Evolutionary conservation across 2,329 filamentous ascomycete genomes (phyloP).

Genomic region (Fusarium illudens): DNA sequence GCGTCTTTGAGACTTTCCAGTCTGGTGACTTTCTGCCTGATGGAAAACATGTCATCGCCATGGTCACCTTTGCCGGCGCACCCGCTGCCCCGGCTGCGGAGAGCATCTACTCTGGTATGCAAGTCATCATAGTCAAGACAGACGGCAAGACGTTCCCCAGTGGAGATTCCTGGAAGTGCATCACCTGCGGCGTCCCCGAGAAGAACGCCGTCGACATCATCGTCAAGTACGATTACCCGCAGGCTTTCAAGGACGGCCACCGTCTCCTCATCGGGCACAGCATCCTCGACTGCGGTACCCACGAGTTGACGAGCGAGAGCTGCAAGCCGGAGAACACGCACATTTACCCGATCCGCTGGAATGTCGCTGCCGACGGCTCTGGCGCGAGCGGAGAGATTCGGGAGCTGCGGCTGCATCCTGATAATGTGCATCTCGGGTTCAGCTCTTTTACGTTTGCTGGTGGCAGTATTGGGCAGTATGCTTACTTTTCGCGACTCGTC

Average conservation of each 20-base stretch:
- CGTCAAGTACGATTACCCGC: conserved; percentile 50
- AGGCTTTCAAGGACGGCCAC: conserved; percentile 51
- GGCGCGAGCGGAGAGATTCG: conserved; percentile 48
- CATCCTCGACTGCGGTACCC: conserved; percentile 50
- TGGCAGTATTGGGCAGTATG: conserved; percentile 33
- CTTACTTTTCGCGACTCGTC: conserved; percentile 49
- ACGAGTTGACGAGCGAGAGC: conserved; percentile 41
- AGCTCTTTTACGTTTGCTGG: conserved; percentile 45
- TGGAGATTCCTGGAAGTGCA: conserved; percentile 57
- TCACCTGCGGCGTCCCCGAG: conserved; percentile 53
- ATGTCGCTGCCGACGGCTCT: conserved; percentile 36
- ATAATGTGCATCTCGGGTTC: conserved; percentile 54
- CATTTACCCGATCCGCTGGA: conserved; percentile 12
- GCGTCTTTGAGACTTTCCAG: neutral
- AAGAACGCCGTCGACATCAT: conserved; percentile 39
- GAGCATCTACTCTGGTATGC: conserved; percentile 53
- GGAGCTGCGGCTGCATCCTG: conserved; percentile 57
- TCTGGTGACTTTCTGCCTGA: conserved; percentile 50
- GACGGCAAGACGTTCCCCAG: conserved; percentile 52
- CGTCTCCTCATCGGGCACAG: conserved; percentile 46
- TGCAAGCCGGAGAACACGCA: neutral
- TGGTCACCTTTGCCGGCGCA: conserved; percentile 52
- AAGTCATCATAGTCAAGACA: conserved; percentile 54
- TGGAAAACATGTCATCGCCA: conserved; percentile 52
- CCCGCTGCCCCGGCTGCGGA: conserved; percentile 48